A percentile compares a stretch with the other conserved stretches of the same genome.
Conservation (phyloP, 257 asterid species). For the Plantago ovata region DNA sequence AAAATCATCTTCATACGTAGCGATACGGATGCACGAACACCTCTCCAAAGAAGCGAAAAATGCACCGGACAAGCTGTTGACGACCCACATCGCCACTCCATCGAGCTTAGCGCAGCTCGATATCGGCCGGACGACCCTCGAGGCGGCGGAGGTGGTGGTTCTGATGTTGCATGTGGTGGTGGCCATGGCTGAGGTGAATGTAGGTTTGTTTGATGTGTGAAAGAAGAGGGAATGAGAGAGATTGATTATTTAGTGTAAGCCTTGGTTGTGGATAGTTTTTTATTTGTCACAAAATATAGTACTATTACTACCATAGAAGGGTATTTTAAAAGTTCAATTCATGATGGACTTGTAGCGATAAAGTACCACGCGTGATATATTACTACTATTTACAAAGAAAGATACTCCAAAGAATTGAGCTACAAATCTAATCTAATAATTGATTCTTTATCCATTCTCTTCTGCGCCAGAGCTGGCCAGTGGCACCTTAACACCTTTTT, state of each 20-base stretch:
- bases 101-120: slow-evolving; percentile 50
- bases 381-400: no score
- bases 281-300: neutral
- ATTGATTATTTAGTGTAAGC: neutral
- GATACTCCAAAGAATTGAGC: no score
- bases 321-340: neutral
- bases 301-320: no score
- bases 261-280: neutral
- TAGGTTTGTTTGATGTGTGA: slow-evolving; percentile 3
- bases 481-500: no score
- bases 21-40: slow-evolving; percentile 73
- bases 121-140: slow-evolving; percentile 30
- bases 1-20: slow-evolving; percentile 51
- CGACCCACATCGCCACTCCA: slow-evolving; percentile 67
- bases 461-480: no score
- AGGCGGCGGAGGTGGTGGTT: slow-evolving; percentile 23
- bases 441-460: no score
- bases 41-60: slow-evolving; percentile 77
- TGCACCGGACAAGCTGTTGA: slow-evolving; percentile 60
- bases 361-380: no score
- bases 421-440: no score
- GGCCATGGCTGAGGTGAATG: slow-evolving; percentile 26
- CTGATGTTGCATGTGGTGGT: slow-evolving; percentile 31
- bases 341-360: neutral
- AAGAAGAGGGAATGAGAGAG: neutral